These are phyloP conservation scores for Colletotrichum sp. DNA, from an alignment of 2,329 filamentous ascomycete genomes.

Conservation along the genomic window DNA sequence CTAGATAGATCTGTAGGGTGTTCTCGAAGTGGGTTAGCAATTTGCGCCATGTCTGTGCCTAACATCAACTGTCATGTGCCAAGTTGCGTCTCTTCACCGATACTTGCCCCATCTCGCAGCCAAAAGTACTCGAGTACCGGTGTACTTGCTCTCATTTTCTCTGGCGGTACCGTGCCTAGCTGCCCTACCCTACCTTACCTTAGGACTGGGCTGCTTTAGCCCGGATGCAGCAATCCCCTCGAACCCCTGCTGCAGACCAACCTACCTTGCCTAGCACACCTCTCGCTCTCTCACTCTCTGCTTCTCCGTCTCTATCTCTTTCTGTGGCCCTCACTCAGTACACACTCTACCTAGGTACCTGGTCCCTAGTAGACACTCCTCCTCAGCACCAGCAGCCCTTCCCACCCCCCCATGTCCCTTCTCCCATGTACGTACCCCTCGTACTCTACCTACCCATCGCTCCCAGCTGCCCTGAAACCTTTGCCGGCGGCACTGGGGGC, in stretches of 20 bases:
- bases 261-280: neutral
- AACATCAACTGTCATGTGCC: slow-evolving; percentile 21
- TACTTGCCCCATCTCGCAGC: slow-evolving; percentile 9
- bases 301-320: neutral
- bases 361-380: neutral
- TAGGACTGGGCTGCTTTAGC: slow-evolving; percentile 7
- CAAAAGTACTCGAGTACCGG: neutral
- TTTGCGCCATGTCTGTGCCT: slow-evolving; percentile 21
- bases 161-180: neutral
- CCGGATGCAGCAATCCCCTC: slow-evolving; percentile 14
- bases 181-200: neutral
- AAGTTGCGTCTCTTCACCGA: slow-evolving; percentile 23
- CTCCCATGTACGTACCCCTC: neutral
- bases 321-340: neutral
- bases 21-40: slow-evolving; percentile 21
- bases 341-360: neutral
- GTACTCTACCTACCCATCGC: neutral
- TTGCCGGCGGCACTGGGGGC: slow-evolving; percentile 20
- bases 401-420: neutral
- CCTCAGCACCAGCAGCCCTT: neutral
- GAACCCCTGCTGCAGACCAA: slow-evolving; percentile 12
- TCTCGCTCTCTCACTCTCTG: neutral
- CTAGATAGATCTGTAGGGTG: slow-evolving; percentile 19
- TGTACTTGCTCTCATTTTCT: neutral
- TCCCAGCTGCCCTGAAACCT: slow-evolving; percentile 22